Evolutionary conservation across 805 yeast genomes (phyloP), one percentile per base, ranked within the genome.

Genomic region (Tetrapisispora namnaoensis): DNA sequence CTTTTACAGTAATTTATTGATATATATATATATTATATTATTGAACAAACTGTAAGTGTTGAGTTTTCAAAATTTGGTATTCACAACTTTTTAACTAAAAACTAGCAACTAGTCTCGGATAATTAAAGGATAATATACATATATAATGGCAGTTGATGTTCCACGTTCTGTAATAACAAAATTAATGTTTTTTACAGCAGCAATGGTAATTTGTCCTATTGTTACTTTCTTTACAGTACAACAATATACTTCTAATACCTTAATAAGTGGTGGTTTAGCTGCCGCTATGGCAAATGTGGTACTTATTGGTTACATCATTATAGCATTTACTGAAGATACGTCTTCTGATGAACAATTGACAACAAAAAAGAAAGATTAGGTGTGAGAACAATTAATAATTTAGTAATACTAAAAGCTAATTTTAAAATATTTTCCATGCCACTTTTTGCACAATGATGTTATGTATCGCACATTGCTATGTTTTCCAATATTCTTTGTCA

Each of bases 211-310:
- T 22, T 72, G 80, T 44, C 95, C 95, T 22, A 58, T 86, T 53
- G 47, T 74, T 27, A 70, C 83, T 1, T 86, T 86, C 65, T 86
- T 86, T 62, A 51, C 67, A 1, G 63, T 73, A 16, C 82, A 79
- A 55, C 73, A 72, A 55, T 49, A 48, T 18, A 56, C 62, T 8
- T 45, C 55, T 17, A 84, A 77, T 57, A 76, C 89, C 1, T 65
- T 85, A 14, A 68, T 82, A 13, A 80, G 87, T 45, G 95, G 95
- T 39, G 93, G 93, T 2, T 60, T 81, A n/a, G 87, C 90, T 36
- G 93, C 93, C 2, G 71, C 78, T 17, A 77, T 78, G 49, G 93
- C 93, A 27, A 86, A 86, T 59, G 67, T 81, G 7, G 93, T 86
- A 20, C 69, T 86, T 54, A 76, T 85, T 46, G 86, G 84, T 0